phyloP scores from a whole-genome alignment of 768 basidiomycete genomes.

The Podaxis sp. region DNA sequence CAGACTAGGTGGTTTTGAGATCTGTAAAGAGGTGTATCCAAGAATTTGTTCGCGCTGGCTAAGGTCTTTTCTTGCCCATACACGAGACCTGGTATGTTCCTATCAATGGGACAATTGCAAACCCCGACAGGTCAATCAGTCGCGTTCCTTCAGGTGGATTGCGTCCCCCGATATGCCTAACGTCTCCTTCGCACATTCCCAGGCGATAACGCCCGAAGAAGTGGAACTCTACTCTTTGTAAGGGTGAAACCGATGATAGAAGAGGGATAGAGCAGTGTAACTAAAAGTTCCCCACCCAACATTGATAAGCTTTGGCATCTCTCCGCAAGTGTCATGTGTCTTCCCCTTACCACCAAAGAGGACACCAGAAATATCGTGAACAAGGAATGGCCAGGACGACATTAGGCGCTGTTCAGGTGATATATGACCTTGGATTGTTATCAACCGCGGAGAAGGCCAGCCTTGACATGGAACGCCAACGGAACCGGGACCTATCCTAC shows the following conservation, averaged over 20 bases:
- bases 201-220: constrained; percentile 1
- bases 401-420: background rate
- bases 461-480: constrained; percentile 6
- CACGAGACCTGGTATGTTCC: no score
- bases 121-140: no score
- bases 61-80: no score
- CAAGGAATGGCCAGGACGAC: constrained; percentile 6
- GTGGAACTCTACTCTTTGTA: background rate
- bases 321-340: constrained; percentile 1
- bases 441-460: constrained; percentile 6
- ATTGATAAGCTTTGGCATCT: constrained; percentile 1
- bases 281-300: constrained; percentile 1
- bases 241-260: background rate
- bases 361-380: constrained; percentile 5
- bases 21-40: no score
- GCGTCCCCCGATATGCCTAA: no score
- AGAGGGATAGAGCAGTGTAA: background rate
- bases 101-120: no score
- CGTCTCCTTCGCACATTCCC: constrained; percentile 1
- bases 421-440: constrained; percentile 1
- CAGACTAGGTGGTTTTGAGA: no score
- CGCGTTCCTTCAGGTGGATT: no score
- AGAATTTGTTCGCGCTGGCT: no score
- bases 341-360: constrained; percentile 1
- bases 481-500: constrained; percentile 4